phyloP scores from a whole-genome alignment of 306 rosid genomes.

The Boehmeria nivea region DNA sequence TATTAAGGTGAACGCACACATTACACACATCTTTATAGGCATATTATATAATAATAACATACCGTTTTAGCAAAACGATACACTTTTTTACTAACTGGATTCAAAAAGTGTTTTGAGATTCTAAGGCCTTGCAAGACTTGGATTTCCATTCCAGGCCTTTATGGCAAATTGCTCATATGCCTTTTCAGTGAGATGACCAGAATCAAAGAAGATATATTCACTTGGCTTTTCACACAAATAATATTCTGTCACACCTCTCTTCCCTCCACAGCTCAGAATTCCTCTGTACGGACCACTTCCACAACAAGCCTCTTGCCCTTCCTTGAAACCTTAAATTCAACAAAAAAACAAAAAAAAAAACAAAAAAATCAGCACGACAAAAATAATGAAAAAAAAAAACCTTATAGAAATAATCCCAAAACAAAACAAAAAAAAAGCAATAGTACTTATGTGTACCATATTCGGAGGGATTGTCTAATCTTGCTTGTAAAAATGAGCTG shows the following conservation, averaged over 20 bases:
- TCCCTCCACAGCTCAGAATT: constrained; percentile 31
- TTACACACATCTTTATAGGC: too few species aligned
- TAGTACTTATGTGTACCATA: constrained; percentile 21
- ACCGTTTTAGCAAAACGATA: too few species aligned
- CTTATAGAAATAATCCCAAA: background rate
- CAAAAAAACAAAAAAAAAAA: too few species aligned
- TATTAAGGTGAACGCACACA: too few species aligned
- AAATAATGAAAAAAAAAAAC: too few species aligned
- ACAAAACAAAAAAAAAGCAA: background rate
- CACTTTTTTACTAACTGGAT: background rate
- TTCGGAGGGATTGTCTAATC: constrained; percentile 23
- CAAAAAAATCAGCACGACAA: too few species aligned
- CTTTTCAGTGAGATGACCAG: constrained; percentile 38
- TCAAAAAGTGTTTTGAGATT: constrained; percentile 34
- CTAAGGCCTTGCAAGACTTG: constrained; percentile 21
- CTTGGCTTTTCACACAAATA: constrained; percentile 32
- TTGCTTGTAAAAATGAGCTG: constrained; percentile 5
- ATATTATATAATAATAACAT: too few species aligned
- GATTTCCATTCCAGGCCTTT: constrained; percentile 32
- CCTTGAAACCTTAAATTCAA: constrained; percentile 41
- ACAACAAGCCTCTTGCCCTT: constrained; percentile 31
- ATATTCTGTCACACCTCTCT: constrained; percentile 33
- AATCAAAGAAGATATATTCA: constrained; percentile 42
- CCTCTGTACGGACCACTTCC: constrained; percentile 33
- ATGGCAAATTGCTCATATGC: constrained; percentile 26